These are phyloP conservation scores for Tulasnella sp. DNA, from an alignment of 768 basidiomycete genomes.

Conservation along the genomic window DNA sequence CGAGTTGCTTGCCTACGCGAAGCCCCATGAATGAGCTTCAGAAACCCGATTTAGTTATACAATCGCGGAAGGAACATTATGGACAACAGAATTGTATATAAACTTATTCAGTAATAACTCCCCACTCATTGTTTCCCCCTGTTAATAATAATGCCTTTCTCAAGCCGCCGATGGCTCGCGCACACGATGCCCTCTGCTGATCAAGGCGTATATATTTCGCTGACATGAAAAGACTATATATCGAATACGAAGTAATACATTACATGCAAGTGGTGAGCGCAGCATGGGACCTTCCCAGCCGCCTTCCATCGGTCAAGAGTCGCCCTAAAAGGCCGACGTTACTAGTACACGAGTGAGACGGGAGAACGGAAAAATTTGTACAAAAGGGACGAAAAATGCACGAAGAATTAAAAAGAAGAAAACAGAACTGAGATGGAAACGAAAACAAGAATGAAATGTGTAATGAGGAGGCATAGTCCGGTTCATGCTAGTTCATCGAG, in stretches of 20 bases:
- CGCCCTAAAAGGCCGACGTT: neutral
- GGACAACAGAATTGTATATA: slow-evolving; percentile 1
- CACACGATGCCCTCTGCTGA: neutral
- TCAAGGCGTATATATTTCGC: neutral
- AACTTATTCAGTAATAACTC: neutral
- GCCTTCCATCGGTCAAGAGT: slow-evolving; percentile 1
- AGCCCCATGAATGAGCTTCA: neutral
- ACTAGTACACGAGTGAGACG: neutral
- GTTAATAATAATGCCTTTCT: neutral
- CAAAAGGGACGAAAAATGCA: neutral
- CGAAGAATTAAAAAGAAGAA: neutral
- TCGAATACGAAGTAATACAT: slow-evolving; percentile 13
- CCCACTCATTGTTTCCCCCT: neutral
- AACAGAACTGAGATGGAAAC: neutral
- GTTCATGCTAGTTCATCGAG: slow-evolving; percentile 6
- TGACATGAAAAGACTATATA: slow-evolving; percentile 2
- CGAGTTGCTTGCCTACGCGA: neutral
- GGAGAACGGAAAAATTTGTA: neutral
- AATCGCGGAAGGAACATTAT: neutral
- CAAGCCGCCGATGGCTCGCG: neutral
- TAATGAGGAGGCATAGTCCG: neutral
- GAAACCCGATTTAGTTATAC: neutral
- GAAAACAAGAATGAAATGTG: slow-evolving; percentile 2
- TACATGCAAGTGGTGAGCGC: slow-evolving; percentile 7
- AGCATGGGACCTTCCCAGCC: neutral